phyloP scores from a whole-genome alignment of 1,139 yeast genomes.

The Waltiozyma sp. region DNA sequence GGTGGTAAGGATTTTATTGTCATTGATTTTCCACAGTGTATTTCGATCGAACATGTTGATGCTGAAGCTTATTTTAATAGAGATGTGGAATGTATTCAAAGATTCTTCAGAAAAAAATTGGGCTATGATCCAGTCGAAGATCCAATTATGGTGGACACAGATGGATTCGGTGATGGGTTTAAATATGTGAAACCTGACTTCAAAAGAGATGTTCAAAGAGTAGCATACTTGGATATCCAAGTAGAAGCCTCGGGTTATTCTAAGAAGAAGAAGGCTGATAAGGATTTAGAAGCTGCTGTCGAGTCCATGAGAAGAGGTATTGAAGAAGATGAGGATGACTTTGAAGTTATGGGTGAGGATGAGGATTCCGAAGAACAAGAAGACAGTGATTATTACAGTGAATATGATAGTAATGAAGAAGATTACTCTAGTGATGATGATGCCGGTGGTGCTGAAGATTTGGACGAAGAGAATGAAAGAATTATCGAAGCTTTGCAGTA shows the following conservation, averaged over 20 bases:
- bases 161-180: slow-evolving; percentile 72
- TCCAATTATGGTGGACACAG: slow-evolving; percentile 58
- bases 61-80: slow-evolving; percentile 82
- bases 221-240: slow-evolving; percentile 60
- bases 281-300: slow-evolving; percentile 33
- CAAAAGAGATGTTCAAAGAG: slow-evolving; percentile 60
- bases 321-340: slow-evolving; percentile 47
- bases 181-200: slow-evolving; percentile 74
- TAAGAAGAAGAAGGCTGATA: slow-evolving; percentile 52
- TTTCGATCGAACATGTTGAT: slow-evolving; percentile 81
- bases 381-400: slow-evolving; percentile 24
- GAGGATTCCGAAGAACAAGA: slow-evolving; percentile 17
- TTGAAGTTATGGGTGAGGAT: background rate
- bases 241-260: slow-evolving; percentile 90
- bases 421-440: slow-evolving; percentile 24
- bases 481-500: slow-evolving; percentile 33
- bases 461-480: slow-evolving; percentile 18
- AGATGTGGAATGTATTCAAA: slow-evolving; percentile 82
- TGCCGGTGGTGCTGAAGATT: slow-evolving; percentile 11
- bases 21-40: slow-evolving; percentile 97
- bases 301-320: slow-evolving; percentile 28
- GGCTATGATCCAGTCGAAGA: slow-evolving; percentile 60
- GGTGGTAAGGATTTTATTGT: slow-evolving; percentile 62
- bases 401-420: slow-evolving; percentile 14
- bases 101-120: slow-evolving; percentile 72